These are phyloP conservation scores for Microbotryum lychnidis-dioicae DNA, from an alignment of 1,284 basidiomycete genomes.

Conservation along the genomic window DNA sequence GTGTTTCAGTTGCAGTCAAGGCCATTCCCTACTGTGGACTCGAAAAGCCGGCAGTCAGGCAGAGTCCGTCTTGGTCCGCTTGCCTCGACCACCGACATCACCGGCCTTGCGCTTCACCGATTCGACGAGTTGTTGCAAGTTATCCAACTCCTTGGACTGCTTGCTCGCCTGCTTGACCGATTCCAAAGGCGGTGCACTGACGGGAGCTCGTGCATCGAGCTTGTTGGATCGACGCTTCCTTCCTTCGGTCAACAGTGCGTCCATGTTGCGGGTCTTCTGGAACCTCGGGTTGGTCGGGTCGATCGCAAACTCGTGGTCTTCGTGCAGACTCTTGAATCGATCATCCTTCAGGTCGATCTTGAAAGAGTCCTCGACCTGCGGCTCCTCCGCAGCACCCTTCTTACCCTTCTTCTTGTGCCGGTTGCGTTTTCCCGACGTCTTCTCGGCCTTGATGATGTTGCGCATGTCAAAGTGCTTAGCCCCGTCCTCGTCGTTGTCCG, in stretches of 20 bases:
- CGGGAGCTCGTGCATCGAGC: conserved; percentile 32
- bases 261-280: conserved; percentile 82
- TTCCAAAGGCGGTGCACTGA: conserved; percentile 19
- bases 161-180: conserved; percentile 3
- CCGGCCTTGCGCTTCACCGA: conserved; percentile 68
- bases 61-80: conserved; percentile 18
- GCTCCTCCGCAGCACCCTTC: conserved; percentile 59
- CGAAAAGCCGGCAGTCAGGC: no score
- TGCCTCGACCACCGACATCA: conserved; percentile 25
- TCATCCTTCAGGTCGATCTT: conserved; percentile 76
- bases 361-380: conserved; percentile 51
- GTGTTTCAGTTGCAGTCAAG: no score
- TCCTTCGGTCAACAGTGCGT: conserved; percentile 59
- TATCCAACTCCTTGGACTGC: conserved; percentile 12
- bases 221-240: conserved; percentile 49
- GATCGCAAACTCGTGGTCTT: conserved; percentile 87
- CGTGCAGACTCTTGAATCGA: conserved; percentile 77
- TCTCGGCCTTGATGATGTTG: conserved; percentile 77
- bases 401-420: conserved; percentile 44
- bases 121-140: conserved; percentile 62
- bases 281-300: conserved; percentile 95
- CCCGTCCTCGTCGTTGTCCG: conserved; percentile 48
- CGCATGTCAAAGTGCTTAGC: conserved; percentile 83
- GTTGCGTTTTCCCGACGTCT: conserved; percentile 47
- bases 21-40: no score